Conservation (phyloP, 805 yeast genomes). For the Cyberlindnera lachancei region DNA sequence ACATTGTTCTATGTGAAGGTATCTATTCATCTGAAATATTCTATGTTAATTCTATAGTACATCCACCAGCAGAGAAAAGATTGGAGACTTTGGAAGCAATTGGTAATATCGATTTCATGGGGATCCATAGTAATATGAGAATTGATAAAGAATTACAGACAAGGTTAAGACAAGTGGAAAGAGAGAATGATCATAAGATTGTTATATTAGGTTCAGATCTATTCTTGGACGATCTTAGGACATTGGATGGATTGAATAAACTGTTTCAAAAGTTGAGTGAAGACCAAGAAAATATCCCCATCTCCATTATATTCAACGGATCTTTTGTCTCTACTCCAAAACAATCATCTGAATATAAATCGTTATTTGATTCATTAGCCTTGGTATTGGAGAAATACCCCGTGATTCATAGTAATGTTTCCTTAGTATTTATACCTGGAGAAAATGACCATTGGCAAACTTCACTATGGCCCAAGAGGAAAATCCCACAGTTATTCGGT, state of each 20-base stretch:
- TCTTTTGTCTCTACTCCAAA: constrained; percentile 68
- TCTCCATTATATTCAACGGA: constrained; percentile 73
- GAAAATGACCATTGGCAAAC: constrained; percentile 92
- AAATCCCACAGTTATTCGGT: constrained; percentile 67
- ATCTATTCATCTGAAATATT: constrained; percentile 65
- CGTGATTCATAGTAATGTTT: constrained; percentile 39
- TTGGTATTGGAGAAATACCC: constrained; percentile 54
- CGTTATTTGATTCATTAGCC: constrained; percentile 69
- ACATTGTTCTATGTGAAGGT: constrained; percentile 78
- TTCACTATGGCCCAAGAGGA: constrained; percentile 65
- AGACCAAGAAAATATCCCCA: constrained; percentile 44
- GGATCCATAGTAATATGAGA: constrained; percentile 41
- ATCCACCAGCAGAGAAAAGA: constrained; percentile 83
- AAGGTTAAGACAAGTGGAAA: constrained; percentile 50
- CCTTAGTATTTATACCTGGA: constrained; percentile 78
- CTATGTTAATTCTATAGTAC: constrained; percentile 68
- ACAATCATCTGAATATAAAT: constrained; percentile 51
- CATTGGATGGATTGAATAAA: constrained; percentile 59
- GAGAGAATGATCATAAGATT: constrained; percentile 50
- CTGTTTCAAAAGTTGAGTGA: constrained; percentile 48
- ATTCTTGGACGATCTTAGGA: constrained; percentile 50
- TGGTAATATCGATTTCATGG: constrained; percentile 72
- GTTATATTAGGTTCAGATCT: constrained; percentile 72
- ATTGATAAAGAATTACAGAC: constrained; percentile 53
- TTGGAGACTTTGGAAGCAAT: constrained; percentile 57